Conservation (phyloP, 1,139 yeast species). For the Saccharomyces hybrid region DNA sequence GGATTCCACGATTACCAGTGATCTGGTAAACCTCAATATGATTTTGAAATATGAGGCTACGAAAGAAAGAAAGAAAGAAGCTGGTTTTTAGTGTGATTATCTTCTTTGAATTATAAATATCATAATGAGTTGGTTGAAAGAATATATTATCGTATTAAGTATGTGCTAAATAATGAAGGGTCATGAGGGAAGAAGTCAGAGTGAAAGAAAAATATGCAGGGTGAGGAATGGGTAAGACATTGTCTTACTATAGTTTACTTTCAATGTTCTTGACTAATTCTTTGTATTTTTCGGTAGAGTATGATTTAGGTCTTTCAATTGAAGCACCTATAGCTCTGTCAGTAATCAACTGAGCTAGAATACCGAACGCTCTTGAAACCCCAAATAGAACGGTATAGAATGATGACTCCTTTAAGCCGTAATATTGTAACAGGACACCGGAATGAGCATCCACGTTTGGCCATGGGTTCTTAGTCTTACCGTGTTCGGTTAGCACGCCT, state of each 20-base stretch:
- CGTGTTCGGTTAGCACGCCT: conserved; percentile 88
- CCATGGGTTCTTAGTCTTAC: conserved; percentile 98
- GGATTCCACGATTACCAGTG: not conserved
- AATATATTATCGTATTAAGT: not conserved
- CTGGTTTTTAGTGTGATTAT: not conserved
- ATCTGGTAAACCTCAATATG: too few species aligned
- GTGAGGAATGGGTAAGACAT: not conserved
- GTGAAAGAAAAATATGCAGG: conserved; percentile 1
- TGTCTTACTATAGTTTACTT: conserved; percentile 1
- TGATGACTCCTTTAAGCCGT: conserved; percentile 89
- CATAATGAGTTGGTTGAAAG: conserved; percentile 1
- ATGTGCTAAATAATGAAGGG: not conserved
- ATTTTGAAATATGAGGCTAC: too few species aligned
- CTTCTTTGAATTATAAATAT: not conserved
- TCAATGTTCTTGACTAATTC: conserved; percentile 35
- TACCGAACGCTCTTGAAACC: conserved; percentile 97
- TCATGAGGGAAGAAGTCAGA: not conserved
- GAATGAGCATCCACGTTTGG: conserved; percentile 98
- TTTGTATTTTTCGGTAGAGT: conserved; percentile 53
- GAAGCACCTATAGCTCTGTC: conserved; percentile 95
- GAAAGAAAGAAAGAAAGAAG: too few species aligned
- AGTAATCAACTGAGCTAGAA: conserved; percentile 89
- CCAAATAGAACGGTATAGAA: conserved; percentile 98
- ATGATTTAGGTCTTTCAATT: conserved; percentile 96
- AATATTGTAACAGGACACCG: conserved; percentile 93